Percentiles rank a stretch among this genome's conserved stretches.
Conservation (phyloP, 129 eudicot species). For the Rutidosis leptorrhynchoides region DNA sequence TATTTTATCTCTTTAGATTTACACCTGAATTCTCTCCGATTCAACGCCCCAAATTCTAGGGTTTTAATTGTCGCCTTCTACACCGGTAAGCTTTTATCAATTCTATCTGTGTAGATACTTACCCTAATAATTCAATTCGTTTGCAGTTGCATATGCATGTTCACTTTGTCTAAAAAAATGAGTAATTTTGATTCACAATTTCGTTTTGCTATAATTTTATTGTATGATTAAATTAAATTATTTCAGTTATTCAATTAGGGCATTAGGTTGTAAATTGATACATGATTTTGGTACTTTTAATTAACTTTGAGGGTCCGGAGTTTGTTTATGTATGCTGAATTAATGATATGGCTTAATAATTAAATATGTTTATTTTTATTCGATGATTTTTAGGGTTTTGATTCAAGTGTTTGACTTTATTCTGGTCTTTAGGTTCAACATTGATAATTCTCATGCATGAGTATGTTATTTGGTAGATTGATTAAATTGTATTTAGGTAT, state of each 20-base stretch:
- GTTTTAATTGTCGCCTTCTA: constrained; percentile 20
- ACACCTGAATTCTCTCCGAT: constrained; percentile 41
- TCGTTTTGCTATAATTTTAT: not conserved
- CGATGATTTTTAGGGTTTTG: not conserved
- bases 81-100: constrained; percentile 20
- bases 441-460: not conserved
- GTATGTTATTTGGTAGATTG: not conserved
- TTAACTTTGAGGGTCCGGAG: constrained; percentile 15
- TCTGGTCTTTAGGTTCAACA: not conserved
- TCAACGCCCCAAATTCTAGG: constrained; percentile 33
- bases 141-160: constrained; percentile 17
- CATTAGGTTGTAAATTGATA: constrained; percentile 1
- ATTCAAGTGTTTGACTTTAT: constrained; percentile 6
- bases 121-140: not conserved
- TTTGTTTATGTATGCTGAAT: not conserved
- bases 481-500: no score
- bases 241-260: constrained; percentile 2
- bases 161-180: not conserved
- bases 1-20: constrained; percentile 21
- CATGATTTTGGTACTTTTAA: constrained; percentile 25
- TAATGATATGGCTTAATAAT: not conserved
- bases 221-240: not conserved
- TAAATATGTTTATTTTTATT: not conserved
- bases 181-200: constrained; percentile 14
- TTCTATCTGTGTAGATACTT: not conserved